phyloP scores from a whole-genome alignment of 2,329 filamentous ascomycete species.

The Phyllosticta paracitricarpa region DNA sequence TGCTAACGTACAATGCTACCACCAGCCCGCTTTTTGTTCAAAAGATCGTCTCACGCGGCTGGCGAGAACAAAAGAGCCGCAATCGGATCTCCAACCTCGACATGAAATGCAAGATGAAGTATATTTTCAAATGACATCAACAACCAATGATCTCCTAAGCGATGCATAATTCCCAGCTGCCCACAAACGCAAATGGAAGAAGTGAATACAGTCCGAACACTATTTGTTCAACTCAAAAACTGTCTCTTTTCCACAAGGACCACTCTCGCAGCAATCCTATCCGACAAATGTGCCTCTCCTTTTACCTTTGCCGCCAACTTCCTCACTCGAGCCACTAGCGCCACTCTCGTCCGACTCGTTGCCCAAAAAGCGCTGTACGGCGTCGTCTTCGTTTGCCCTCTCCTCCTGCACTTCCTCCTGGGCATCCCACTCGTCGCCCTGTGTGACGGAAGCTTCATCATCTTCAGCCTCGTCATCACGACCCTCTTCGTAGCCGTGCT shows the following conservation, averaged over 20 bases:
- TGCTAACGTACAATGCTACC: too few species aligned
- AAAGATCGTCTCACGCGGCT: too few species aligned
- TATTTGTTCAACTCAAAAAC: not conserved
- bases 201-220: not conserved
- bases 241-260: not conserved
- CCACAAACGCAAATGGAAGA: not conserved
- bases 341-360: slow-evolving; percentile 2
- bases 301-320: not conserved
- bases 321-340: not conserved
- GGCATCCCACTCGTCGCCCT: not conserved
- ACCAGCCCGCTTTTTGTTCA: too few species aligned
- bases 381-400: not conserved
- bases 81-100: too few species aligned
- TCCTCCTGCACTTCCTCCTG: not conserved
- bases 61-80: too few species aligned
- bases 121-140: too few species aligned
- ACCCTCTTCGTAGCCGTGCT: not conserved
- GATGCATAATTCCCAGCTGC: not conserved
- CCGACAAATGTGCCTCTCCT: slow-evolving; percentile 6
- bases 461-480: not conserved
- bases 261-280: not conserved
- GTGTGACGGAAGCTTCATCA: not conserved
- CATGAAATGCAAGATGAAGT: too few species aligned
- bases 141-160: not conserved
- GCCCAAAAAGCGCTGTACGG: slow-evolving; percentile 1